These are phyloP conservation scores for Ogataea trehalophila DNA, from an alignment of 805 yeast species.

Conservation along the genomic window DNA sequence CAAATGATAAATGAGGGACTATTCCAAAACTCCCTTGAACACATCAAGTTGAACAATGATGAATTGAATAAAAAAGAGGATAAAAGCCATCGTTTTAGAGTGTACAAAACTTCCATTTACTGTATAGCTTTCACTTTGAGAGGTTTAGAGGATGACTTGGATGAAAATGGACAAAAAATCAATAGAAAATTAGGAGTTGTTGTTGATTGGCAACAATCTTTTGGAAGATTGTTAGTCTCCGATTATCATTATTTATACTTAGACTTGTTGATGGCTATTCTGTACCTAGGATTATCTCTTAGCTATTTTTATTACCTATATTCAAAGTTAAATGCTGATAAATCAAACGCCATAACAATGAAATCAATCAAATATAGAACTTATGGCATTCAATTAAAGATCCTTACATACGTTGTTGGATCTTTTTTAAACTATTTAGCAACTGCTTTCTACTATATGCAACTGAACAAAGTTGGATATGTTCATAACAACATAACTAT, in stretches of 20 bases:
- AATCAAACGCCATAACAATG: conserved; percentile 17
- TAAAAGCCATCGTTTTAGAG: conserved; percentile 9
- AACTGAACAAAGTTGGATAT: conserved; percentile 27
- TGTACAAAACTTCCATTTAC: conserved; percentile 21
- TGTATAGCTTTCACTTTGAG: conserved; percentile 23
- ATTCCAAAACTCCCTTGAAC: conserved; percentile 15
- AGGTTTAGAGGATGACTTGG: background rate
- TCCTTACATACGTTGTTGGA: conserved; percentile 18
- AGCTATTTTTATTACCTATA: conserved; percentile 14
- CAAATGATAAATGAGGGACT: conserved; percentile 16
- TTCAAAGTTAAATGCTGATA: conserved; percentile 9
- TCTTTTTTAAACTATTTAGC: conserved; percentile 14
- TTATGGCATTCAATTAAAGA: conserved; percentile 24
- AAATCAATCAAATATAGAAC: conserved; percentile 15
- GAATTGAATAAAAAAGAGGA: conserved; percentile 1
- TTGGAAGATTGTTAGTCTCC: conserved; percentile 25
- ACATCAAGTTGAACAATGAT: conserved; percentile 7
- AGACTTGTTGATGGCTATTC: conserved; percentile 16
- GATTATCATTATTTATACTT: conserved; percentile 26
- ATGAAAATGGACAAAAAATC: background rate
- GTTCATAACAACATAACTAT: conserved; percentile 13
- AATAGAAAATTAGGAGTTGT: conserved; percentile 9
- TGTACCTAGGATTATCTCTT: conserved; percentile 15
- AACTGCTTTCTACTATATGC: conserved; percentile 12
- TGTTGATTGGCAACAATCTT: conserved; percentile 31